Conservation (phyloP, 331 rosid genomes). For the Spiraea crenata region DNA sequence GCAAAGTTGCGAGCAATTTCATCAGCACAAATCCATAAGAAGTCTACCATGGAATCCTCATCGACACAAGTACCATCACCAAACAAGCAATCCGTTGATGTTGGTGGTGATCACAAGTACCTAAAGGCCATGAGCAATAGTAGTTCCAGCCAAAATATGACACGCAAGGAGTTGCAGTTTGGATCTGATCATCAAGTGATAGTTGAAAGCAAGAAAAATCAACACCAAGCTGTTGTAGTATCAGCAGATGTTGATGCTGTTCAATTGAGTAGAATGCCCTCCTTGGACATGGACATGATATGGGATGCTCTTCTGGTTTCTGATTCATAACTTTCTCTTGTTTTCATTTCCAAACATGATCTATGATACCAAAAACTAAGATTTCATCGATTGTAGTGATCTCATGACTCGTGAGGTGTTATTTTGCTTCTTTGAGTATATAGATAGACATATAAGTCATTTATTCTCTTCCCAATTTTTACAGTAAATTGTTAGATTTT, state of each 20-base stretch:
- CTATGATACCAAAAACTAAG: not conserved
- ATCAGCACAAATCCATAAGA: conserved; percentile 28
- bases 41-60: not conserved
- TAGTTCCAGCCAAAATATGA: conserved; percentile 29
- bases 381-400: too few species aligned
- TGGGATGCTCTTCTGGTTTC: conserved; percentile 88
- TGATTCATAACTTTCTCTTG: conserved; percentile 34
- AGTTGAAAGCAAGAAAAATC: conserved; percentile 36
- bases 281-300: conserved; percentile 87
- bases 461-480: not conserved
- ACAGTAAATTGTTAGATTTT: conserved; percentile 1
- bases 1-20: conserved; percentile 71
- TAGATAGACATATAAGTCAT: not conserved
- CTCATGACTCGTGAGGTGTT: too few species aligned
- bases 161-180: conserved; percentile 38
- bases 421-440: not conserved
- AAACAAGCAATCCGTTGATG: conserved; percentile 22
- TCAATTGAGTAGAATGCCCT: conserved; percentile 92
- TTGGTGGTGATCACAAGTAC: not conserved
- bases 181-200: conserved; percentile 17
- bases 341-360: not conserved
- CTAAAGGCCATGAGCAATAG: conserved; percentile 7
- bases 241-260: conserved; percentile 56
- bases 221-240: conserved; percentile 23
- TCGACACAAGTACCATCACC: conserved; percentile 19